A percentile compares a stretch with the other conserved stretches of the same genome.
Conservation (phyloP, 2,329 filamentous ascomycete species). For the Pestalotiopsis sp. region DNA sequence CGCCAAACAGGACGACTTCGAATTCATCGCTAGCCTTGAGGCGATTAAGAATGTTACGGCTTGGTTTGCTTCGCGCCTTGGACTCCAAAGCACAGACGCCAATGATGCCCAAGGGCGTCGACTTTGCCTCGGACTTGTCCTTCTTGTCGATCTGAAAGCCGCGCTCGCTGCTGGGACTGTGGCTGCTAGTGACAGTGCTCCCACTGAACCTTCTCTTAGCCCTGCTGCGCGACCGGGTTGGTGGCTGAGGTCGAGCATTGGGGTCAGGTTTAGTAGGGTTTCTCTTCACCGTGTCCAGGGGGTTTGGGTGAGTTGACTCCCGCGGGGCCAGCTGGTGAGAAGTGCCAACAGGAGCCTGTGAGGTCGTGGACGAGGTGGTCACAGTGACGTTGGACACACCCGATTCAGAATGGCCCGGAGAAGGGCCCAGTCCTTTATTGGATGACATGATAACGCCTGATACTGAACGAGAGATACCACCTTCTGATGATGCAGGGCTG, state of each 20-base stretch:
- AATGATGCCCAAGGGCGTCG: slow-evolving; percentile 68
- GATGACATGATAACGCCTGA: slow-evolving; percentile 52
- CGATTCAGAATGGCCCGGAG: slow-evolving; percentile 50
- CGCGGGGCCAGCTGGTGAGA: slow-evolving; percentile 49
- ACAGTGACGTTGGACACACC: slow-evolving; percentile 54
- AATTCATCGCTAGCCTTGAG: slow-evolving; percentile 90
- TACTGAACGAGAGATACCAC: slow-evolving; percentile 39
- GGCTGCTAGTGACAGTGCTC: slow-evolving; percentile 79
- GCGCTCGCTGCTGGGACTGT: slow-evolving; percentile 76
- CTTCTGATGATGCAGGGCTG: slow-evolving; percentile 58
- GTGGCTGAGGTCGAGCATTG: slow-evolving; percentile 39
- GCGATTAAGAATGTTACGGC: slow-evolving; percentile 91
- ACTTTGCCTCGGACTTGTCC: slow-evolving; percentile 63
- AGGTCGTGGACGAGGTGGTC: slow-evolving; percentile 49
- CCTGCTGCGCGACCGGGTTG: slow-evolving; percentile 65
- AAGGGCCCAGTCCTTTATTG: slow-evolving; percentile 38
- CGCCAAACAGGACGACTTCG: slow-evolving; percentile 95
- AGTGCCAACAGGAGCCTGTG: slow-evolving; percentile 41
- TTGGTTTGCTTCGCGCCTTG: slow-evolving; percentile 96
- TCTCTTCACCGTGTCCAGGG: slow-evolving; percentile 48
- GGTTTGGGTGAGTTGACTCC: slow-evolving; percentile 41
- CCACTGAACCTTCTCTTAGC: slow-evolving; percentile 77
- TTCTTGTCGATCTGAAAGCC: slow-evolving; percentile 42
- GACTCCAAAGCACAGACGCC: slow-evolving; percentile 94
- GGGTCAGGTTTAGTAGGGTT: slow-evolving; percentile 32